Evolutionary conservation across 1,139 yeast genomes (phyloP), one percentile per base, ranked within the genome.

Genomic region (Kodamaea plutei): DNA sequence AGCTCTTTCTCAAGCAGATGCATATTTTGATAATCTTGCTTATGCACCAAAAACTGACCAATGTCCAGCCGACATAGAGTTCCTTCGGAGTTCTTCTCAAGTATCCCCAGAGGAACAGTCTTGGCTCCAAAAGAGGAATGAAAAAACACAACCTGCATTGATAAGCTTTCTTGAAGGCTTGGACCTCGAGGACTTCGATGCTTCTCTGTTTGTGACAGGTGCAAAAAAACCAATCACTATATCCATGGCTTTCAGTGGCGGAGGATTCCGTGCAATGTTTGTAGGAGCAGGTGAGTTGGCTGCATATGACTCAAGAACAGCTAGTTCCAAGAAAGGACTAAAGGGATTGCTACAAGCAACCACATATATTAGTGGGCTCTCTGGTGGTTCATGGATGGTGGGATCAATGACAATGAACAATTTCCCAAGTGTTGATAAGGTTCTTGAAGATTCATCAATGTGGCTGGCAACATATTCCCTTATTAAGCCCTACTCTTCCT

Each of bases 261-360:
- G 96, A 48, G 94, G 96, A 4, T 87, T 84, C 56, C 70, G 96
- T 34, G 94, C 96, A 31, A 83, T 87, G 95, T 58, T 85, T 18
- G 58, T 68, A 32, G 95, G 95, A 10, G 95, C 95, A 2, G 96
- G 96, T 23, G 78, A 80, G 53, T 55, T 87, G 22, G 62, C 88
- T 12, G 96, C 93, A 1, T 57, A 84, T 37, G 96, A 88, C 52
- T 71, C 73, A 46, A 68, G 95, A 46, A 74, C 73, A 28, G 67
- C 53, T 1, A 23, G 35, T 2, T 55, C 50, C 34, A 59, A 59
- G 31, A 25, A 38, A 1, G 43, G 41, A 2, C 37, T 48, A 23
- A 50, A 46, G n/a, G 53, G 54, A 2, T 20, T 49, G 12, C 35
- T 48, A 10, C 51, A 49, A 30, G 35, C 48, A 4, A 30, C 48